Evolutionary conservation across 164 flowering plant genomes (phyloP), one percentile per base, ranked within the genome.

Genomic region (Annona squamosa): DNA sequence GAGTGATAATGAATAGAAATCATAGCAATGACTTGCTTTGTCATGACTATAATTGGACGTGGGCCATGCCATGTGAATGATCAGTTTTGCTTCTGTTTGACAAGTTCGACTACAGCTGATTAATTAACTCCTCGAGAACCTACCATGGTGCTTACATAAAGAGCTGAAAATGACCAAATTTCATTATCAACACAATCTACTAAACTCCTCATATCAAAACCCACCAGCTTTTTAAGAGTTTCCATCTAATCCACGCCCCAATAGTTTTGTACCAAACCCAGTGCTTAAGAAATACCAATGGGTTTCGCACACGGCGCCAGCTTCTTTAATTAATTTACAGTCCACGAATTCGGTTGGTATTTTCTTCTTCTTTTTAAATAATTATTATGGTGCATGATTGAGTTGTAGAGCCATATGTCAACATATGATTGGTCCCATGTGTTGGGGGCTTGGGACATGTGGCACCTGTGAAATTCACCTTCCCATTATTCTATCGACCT

Each of bases 61-160:
- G 37, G 37, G 37, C 37, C 37, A 26, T 26, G 37, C 37, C 37
- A 26, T 26, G 37, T 26, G 37, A 63, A 26, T 42, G 18, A 18
- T 63, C 37, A 6, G 18, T 26, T 63, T 26, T 26, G 41, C 68
- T 10, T 26, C 3, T 69, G 12, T 16, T 69, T 69, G 71, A 69
- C 59, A 48, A 46, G 71, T 69, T 26, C 37, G 37, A 26, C 37
- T 26, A 26, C 37, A 26, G 37, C 37, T 26, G 37, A 26, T 26
- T 26, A 26, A 26, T 26, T 26, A 26, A 26, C 37, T 71, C 73
- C 41, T 16, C 62, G 18, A 59, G 63, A 71, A 71, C 73, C 57
- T 62, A 71, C 73, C 67, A 45, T 62, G 41, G 16, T 67, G 67
- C 44, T 45, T 43, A 71, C 37, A 13, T 44, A 71, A 71, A 62